Base-by-base conservation (phyloP, 306 rosid genomes). In the Glycine soja region DNA sequence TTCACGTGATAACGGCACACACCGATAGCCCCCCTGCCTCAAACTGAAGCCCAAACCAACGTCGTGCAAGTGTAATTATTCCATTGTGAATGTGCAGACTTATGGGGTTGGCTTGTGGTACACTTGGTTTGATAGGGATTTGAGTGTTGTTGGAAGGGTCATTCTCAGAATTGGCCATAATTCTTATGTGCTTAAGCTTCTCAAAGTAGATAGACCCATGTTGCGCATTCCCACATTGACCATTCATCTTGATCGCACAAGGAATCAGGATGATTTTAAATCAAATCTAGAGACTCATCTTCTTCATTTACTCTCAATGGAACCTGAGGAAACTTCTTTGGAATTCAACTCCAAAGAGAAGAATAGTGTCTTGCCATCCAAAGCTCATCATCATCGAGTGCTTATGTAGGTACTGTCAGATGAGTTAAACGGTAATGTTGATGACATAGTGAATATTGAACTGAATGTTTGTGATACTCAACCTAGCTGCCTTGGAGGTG, bases 161-260 rank as follows among this genome's bases (percentile, higher is more conserved):
- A 42, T 42, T 42, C 45, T 42, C 3, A 4, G 45, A 42, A 42
- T 0, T 36, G 40, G 4, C 36, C 16, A 74, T 32, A 84, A 89
- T 58, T 85, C 91, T 62, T 93, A 80, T 79, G 30, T 81, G 76
- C 97, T 93, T 64, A 91, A 90, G 87, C 99, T 95, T 85, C 97
- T 95, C 84, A 95, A 95, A 89, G 88, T 95, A 43, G 85, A 83
- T 74, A 93, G 88, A 80, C 97, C 99, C 46, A 85, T 95, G 54
- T 64, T 95, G 80, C 97, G 99, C 32, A 87, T 95, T 70, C 97
- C 99, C 19, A 95, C 97, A 43, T 90, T 95, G 24, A 97, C 99
- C 88, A 95, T 95, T 91, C 99, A 95, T 87, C 99, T 95, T 86
- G 95, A 91, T 85, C 90, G 99, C 82, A 90, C 95, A 82, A 97